Evolutionary conservation across 2,329 filamentous ascomycete genomes (phyloP).

Genomic region (Cyanodermella asteris): DNA sequence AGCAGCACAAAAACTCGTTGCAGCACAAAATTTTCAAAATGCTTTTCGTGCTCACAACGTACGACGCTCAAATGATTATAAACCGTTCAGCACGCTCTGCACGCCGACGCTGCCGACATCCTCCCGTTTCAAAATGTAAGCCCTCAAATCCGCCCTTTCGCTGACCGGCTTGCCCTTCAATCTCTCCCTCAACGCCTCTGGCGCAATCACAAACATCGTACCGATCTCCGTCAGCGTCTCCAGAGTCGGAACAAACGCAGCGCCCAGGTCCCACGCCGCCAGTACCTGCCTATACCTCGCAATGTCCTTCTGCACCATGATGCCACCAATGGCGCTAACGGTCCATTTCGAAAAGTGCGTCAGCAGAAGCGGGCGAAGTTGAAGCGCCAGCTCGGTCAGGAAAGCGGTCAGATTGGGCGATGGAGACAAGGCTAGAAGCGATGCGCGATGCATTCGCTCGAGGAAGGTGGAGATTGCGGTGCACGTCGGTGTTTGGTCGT

Average conservation of each 20-base stretch:
- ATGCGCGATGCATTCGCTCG: conserved; percentile 38
- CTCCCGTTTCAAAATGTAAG: conserved; percentile 67
- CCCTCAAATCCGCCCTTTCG: conserved; percentile 52
- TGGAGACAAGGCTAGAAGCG: conserved; percentile 38
- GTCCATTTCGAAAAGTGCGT: conserved; percentile 89
- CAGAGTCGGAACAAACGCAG: conserved; percentile 42
- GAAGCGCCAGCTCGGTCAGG: conserved; percentile 61
- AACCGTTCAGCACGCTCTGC: conserved; percentile 53
- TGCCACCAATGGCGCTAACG: conserved; percentile 76
- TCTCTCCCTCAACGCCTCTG: conserved; percentile 52
- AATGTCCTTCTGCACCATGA: conserved; percentile 93
- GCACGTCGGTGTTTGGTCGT: conserved; percentile 58
- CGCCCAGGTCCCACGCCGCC: conserved; percentile 55
- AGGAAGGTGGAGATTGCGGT: conserved; percentile 64
- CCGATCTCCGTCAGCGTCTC: conserved; percentile 86
- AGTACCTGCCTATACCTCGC: conserved; percentile 78
- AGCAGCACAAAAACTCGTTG: no score
- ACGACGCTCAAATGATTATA: conserved; percentile 21
- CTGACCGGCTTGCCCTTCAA: conserved; percentile 36
- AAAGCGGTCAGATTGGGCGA: conserved; percentile 68
- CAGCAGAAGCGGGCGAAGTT: conserved; percentile 56
- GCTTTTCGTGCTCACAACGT: background rate
- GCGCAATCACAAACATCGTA: conserved; percentile 82
- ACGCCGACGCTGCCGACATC: conserved; percentile 64
- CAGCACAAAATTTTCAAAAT: background rate